phyloP scores from a whole-genome alignment of 257 asterid species.

The Nemophila menziesii region DNA sequence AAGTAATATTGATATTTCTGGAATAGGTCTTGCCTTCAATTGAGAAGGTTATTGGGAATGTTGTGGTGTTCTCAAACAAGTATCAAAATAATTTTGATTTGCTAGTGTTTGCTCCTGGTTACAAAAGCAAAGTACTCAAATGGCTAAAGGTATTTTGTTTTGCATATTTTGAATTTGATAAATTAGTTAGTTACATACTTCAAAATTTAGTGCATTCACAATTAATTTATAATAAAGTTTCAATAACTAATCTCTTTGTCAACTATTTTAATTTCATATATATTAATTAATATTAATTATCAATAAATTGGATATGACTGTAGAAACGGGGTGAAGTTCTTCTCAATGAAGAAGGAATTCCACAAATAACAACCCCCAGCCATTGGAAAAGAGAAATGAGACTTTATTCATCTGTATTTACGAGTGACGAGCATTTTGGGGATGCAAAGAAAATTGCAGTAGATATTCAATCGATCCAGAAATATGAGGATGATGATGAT shows the following conservation, averaged over 20 bases:
- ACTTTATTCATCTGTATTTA: constrained; percentile 44
- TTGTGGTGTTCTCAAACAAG: constrained; percentile 24
- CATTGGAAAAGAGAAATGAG: constrained; percentile 53
- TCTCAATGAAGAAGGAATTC: constrained; percentile 42
- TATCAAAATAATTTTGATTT: constrained; percentile 17
- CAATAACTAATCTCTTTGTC: neutral
- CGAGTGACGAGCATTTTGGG: constrained; percentile 28
- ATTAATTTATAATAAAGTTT: too few relatives aligned
- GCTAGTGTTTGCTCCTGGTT: constrained; percentile 48
- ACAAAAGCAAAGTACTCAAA: too few relatives aligned
- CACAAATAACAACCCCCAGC: constrained; percentile 14
- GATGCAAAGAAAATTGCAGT: constrained; percentile 33
- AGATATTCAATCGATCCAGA: constrained; percentile 25
- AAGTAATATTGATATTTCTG: neutral
- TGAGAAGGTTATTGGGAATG: constrained; percentile 8
- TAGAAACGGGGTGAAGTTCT: constrained; percentile 27
- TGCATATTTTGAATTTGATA: neutral
- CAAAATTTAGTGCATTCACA: too few relatives aligned
- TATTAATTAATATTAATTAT: too few relatives aligned
- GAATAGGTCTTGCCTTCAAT: constrained; percentile 36
- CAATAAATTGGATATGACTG: neutral
- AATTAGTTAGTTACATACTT: too few relatives aligned
- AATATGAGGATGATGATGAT: too few relatives aligned
- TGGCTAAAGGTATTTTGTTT: constrained; percentile 17
- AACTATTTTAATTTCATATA: too few relatives aligned